These are phyloP conservation scores for Russula olivacea DNA, from an alignment of 768 basidiomycete species.

Conservation along the genomic window DNA sequence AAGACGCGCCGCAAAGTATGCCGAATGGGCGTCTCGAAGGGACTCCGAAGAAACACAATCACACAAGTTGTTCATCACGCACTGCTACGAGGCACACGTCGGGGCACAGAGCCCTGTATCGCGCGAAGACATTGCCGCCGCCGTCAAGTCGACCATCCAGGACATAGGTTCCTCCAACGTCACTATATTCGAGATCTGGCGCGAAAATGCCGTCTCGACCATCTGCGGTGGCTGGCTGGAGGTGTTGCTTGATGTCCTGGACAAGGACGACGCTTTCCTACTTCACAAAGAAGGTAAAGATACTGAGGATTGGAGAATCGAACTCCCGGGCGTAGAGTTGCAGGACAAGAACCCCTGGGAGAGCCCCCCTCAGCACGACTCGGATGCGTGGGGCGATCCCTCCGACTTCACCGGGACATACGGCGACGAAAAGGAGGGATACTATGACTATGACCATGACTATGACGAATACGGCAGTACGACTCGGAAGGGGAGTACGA, in stretches of 20 bases:
- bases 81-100: slow-evolving; percentile 48
- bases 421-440: neutral
- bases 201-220: slow-evolving; percentile 40
- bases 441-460: too few species aligned
- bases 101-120: slow-evolving; percentile 40
- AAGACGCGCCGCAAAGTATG: slow-evolving; percentile 32
- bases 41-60: slow-evolving; percentile 16
- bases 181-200: slow-evolving; percentile 40
- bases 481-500: slow-evolving; percentile 1
- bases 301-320: slow-evolving; percentile 26
- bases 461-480: neutral
- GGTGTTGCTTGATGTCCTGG: slow-evolving; percentile 43
- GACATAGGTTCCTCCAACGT: slow-evolving; percentile 45
- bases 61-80: slow-evolving; percentile 46
- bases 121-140: slow-evolving; percentile 43
- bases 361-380: neutral
- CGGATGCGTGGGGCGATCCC: slow-evolving; percentile 1
- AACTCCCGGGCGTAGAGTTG: slow-evolving; percentile 27
- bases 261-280: slow-evolving; percentile 25
- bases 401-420: neutral
- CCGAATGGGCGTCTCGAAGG: slow-evolving; percentile 21
- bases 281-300: slow-evolving; percentile 13
- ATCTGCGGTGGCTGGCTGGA: slow-evolving; percentile 62
- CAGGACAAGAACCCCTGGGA: slow-evolving; percentile 19
- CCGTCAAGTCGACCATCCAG: slow-evolving; percentile 50